These are phyloP conservation scores for Diaporthe destruens DNA, from an alignment of 2,329 filamentous ascomycete genomes.

Conservation along the genomic window DNA sequence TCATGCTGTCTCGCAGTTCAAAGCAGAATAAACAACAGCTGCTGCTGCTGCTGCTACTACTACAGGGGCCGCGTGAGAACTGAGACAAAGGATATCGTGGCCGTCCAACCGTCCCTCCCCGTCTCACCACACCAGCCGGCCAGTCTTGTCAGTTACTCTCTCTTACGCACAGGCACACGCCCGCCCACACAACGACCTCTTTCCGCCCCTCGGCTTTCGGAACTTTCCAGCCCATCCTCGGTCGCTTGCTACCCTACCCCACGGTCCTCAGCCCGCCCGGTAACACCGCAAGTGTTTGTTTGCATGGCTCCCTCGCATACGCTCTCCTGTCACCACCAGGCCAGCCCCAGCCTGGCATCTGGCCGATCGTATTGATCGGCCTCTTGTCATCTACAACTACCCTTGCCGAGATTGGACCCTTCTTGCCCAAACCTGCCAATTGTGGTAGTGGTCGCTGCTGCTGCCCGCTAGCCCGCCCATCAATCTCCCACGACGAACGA, in stretches of 20 bases:
- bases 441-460: neutral
- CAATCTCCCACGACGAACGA: neutral
- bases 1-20: slow-evolving; percentile 1
- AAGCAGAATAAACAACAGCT: neutral
- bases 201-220: slow-evolving; percentile 17
- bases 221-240: neutral
- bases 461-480: neutral
- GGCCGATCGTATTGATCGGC: slow-evolving; percentile 30
- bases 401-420: slow-evolving; percentile 22
- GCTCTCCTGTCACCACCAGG: slow-evolving; percentile 10
- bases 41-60: neutral
- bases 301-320: slow-evolving; percentile 15
- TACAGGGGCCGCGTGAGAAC: neutral
- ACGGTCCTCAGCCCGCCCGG: slow-evolving; percentile 26
- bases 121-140: neutral
- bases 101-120: neutral
- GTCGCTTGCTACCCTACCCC: neutral
- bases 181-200: neutral
- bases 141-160: neutral
- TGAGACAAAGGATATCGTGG: slow-evolving; percentile 13
- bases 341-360: slow-evolving; percentile 11
- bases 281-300: slow-evolving; percentile 34
- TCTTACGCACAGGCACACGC: neutral
- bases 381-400: slow-evolving; percentile 2
- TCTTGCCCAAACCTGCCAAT: slow-evolving; percentile 11